These are phyloP conservation scores for Penicillium occitanis DNA, from an alignment of 2,329 filamentous ascomycete species.

Conservation along the genomic window DNA sequence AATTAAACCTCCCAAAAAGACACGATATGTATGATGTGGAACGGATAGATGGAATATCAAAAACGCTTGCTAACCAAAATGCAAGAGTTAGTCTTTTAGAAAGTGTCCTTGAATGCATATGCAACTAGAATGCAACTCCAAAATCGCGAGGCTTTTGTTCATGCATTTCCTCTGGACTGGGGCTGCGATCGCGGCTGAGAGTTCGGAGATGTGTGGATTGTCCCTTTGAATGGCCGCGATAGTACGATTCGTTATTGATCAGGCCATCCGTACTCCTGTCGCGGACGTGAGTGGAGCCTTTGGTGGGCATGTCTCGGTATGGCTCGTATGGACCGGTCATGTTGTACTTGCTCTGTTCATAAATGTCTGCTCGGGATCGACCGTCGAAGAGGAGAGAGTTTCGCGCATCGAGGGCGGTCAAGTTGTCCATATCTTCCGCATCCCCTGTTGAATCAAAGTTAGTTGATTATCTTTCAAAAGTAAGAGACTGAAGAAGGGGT, in stretches of 20 bases:
- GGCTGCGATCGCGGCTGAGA: conserved; percentile 31
- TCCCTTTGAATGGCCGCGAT: conserved; percentile 25
- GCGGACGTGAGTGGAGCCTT: conserved; percentile 21
- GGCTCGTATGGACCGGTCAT: conserved; percentile 42
- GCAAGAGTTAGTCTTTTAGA: conserved; percentile 5
- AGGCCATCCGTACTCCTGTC: conserved; percentile 38
- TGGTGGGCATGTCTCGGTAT: conserved; percentile 35
- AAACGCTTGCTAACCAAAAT: conserved; percentile 19
- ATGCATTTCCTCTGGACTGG: conserved; percentile 35
- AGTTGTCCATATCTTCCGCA: conserved; percentile 69
- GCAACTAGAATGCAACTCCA: conserved; percentile 9
- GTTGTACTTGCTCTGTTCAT: conserved; percentile 45
- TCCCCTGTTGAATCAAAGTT: conserved; percentile 54
- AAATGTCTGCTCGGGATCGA: conserved; percentile 15
- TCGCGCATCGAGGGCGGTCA: conserved; percentile 83
- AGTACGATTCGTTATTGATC: conserved; percentile 32
- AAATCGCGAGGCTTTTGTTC: conserved; percentile 6
- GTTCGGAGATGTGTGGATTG: conserved; percentile 27
- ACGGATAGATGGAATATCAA: neutral
- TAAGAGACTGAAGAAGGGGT: neutral
- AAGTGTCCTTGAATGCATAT: neutral
- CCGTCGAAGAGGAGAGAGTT: conserved; percentile 56
- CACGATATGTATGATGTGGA: neutral
- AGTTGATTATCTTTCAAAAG: neutral
- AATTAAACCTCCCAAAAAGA: neutral